Conservation (phyloP, 495 filamentous ascomycete species). For the Neurospora cerealis region DNA sequence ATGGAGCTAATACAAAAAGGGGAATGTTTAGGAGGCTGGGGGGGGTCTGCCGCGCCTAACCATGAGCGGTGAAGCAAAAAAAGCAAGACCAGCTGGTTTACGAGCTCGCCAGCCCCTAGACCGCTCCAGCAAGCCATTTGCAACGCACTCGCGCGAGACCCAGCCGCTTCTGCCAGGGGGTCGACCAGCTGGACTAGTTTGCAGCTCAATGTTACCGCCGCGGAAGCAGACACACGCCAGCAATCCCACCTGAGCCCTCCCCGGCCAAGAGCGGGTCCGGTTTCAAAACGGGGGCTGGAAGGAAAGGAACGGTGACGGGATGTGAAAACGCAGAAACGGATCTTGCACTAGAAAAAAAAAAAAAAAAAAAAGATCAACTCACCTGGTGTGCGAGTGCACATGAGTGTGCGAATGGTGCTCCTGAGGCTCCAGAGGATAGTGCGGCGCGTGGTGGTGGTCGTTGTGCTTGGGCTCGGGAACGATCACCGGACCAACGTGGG, state of each 20-base stretch:
- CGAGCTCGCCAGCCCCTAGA: neutral
- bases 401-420: neutral
- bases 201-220: neutral
- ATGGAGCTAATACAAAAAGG: neutral
- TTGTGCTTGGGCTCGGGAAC: neutral
- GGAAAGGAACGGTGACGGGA: neutral
- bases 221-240: neutral
- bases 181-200: neutral
- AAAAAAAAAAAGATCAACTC: slow-evolving; percentile 16
- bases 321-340: slow-evolving; percentile 5
- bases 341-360: slow-evolving; percentile 3
- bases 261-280: neutral
- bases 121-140: neutral
- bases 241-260: neutral
- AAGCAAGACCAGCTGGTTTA: neutral
- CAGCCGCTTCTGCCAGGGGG: neutral
- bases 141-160: neutral
- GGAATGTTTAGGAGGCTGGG: neutral
- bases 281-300: neutral
- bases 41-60: neutral
- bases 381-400: slow-evolving; percentile 9
- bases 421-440: neutral
- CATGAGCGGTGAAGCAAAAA: neutral
- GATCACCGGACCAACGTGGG: slow-evolving; percentile 2
- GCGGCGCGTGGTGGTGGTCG: neutral